phyloP scores from a whole-genome alignment of 441 rosid species.

The Kokia cookei region DNA sequence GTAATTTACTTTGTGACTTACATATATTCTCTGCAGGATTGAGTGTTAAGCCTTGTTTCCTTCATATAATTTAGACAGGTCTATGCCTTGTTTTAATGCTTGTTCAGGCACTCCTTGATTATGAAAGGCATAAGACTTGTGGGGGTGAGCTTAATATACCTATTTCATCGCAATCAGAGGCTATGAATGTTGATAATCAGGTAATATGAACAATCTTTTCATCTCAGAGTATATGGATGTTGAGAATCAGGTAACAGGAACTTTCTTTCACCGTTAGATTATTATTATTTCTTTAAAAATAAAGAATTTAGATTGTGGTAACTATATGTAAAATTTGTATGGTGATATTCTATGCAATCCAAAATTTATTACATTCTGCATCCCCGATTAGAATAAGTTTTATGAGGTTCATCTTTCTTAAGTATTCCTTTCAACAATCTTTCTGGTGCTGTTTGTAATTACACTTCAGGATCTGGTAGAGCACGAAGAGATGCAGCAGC shows the following conservation, averaged over 20 bases:
- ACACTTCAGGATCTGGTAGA: conserved; percentile 63
- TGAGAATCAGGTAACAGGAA: conserved; percentile 44
- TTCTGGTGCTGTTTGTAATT: conserved; percentile 16
- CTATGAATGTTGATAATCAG: conserved; percentile 44
- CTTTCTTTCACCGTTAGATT: not conserved
- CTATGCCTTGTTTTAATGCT: not conserved
- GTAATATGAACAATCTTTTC: conserved; percentile 18
- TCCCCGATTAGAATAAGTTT: not conserved
- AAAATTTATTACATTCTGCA: not conserved
- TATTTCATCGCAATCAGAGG: conserved; percentile 35
- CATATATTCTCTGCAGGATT: not conserved
- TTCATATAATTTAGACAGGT: not conserved
- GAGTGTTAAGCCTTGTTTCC: not conserved
- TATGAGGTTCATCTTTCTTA: not conserved
- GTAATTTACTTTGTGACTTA: not conserved
- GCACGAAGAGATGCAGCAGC: conserved; percentile 68
- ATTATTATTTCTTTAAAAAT: not conserved
- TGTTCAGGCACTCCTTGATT: conserved; percentile 66
- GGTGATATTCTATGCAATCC: not conserved
- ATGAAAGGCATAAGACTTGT: conserved; percentile 50
- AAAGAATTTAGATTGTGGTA: not conserved
- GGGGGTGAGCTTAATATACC: conserved; percentile 45
- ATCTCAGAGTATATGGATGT: conserved; percentile 31
- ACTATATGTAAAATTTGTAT: not conserved
- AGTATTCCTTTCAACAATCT: conserved; percentile 7